Percentiles rank a stretch among this genome's conserved stretches.
Conservation (phyloP, 352 stramenopile species). For the Phytophthora aleatoria region DNA sequence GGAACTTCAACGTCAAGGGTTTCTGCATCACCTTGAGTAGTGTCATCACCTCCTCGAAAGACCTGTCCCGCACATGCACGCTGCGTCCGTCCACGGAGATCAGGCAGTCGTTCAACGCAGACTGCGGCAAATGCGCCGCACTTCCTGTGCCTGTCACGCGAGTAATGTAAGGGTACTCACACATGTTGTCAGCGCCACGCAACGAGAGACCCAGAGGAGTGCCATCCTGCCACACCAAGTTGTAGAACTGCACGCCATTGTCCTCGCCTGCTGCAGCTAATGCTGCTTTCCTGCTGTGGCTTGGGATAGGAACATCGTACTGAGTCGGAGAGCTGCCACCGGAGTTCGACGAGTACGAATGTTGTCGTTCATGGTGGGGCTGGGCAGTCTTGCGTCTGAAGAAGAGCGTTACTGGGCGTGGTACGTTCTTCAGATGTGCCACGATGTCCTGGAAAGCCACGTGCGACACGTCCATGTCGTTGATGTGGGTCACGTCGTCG, state of each 20-base stretch:
- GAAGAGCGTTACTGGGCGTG: conserved; percentile 78
- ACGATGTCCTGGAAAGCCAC: conserved; percentile 84
- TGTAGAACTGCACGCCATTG: conserved; percentile 72
- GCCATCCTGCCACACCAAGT: conserved; percentile 82
- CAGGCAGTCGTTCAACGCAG: conserved; percentile 76
- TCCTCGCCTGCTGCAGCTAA: conserved; percentile 34
- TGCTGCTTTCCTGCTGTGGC: conserved; percentile 38
- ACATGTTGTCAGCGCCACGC: conserved; percentile 66
- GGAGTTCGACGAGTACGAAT: conserved; percentile 50
- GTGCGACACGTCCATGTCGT: conserved; percentile 81
- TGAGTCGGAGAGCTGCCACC: conserved; percentile 37
- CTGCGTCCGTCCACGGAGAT: conserved; percentile 84
- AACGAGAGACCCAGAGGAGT: conserved; percentile 78
- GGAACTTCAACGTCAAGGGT: conserved; percentile 84
- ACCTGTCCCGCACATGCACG: conserved; percentile 79
- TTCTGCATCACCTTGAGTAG: conserved; percentile 90
- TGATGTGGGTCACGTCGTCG: conserved; percentile 86
- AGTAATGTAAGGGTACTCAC: conserved; percentile 89
- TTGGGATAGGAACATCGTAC: conserved; percentile 49
- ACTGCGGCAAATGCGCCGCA: conserved; percentile 76
- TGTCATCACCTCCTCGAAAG: conserved; percentile 88
- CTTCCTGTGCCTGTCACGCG: conserved; percentile 84
- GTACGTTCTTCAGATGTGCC: conserved; percentile 74
- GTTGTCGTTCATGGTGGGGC: conserved; percentile 29
- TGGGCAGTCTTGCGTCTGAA: conserved; percentile 56